Conservation (phyloP, 2,329 filamentous ascomycete genomes). For the Monosporascus sp. region DNA sequence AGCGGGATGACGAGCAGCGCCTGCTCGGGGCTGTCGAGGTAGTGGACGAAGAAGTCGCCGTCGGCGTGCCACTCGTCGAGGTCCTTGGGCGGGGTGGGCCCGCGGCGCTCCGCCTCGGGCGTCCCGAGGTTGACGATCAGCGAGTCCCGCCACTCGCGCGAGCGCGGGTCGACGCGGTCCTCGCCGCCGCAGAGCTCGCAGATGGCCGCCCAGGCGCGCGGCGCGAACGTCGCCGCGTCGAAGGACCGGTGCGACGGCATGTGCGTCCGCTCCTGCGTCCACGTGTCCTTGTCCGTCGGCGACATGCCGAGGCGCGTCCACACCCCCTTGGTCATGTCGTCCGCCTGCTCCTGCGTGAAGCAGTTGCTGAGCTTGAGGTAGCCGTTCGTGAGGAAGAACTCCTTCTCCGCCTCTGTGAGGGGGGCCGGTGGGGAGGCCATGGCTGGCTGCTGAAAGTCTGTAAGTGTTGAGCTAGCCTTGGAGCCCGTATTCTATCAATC, state of each 20-base stretch:
- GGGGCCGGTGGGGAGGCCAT: conserved; percentile 23
- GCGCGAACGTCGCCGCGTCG: conserved; percentile 51
- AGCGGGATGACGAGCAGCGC: conserved; percentile 62
- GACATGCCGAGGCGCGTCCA: conserved; percentile 64
- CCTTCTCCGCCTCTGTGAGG: conserved; percentile 25
- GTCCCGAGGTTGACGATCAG: conserved; percentile 67
- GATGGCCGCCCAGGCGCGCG: conserved; percentile 62
- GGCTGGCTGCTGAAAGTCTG: not conserved
- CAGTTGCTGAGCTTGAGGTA: conserved; percentile 49
- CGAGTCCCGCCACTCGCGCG: conserved; percentile 58
- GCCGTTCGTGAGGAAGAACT: conserved; percentile 50
- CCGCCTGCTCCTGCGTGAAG: conserved; percentile 29
- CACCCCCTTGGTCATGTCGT: conserved; percentile 35
- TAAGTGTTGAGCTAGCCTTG: too few relatives aligned
- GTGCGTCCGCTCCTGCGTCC: conserved; percentile 56
- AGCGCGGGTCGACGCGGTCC: conserved; percentile 42
- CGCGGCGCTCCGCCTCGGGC: conserved; percentile 41
- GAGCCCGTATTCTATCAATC: too few relatives aligned
- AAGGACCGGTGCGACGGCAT: conserved; percentile 59
- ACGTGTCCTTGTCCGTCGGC: conserved; percentile 58
- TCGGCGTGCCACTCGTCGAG: conserved; percentile 62
- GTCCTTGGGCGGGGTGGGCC: conserved; percentile 43
- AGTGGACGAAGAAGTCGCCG: conserved; percentile 69
- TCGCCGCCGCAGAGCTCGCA: conserved; percentile 62
- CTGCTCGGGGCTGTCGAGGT: conserved; percentile 65